Evolutionary conservation across 306 rosid genomes (phyloP), one percentile per base, ranked within the genome.

Genomic region (Begonia fuchsioides): DNA sequence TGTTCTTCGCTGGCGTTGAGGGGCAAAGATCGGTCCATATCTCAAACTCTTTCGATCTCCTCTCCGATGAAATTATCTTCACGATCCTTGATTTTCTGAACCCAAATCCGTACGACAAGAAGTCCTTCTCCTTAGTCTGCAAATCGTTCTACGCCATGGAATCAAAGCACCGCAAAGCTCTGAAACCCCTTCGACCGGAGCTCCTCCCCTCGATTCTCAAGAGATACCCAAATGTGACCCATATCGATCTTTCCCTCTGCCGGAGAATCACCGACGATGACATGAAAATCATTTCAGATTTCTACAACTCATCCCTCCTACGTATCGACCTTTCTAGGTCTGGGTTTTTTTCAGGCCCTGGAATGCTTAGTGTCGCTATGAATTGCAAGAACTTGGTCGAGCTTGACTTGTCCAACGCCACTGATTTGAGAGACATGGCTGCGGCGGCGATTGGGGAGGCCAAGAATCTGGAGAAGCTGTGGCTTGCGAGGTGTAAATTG

Each of bases 251-350:
- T 60, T 66, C 95, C 2, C 81, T 82, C 7, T 82, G 92, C 47
- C 79, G 92, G 38, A 73, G 85, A 40, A 68, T 90, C 57, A 19
- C 62, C 0, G 93, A 90, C 49, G 2, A 11, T 0, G 51, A 76
- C 6, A 78, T 90, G 12, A 11, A 49, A 19, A 10, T 50, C 0
- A 12, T 85, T 14, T 66, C 95, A 0, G 55, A 53, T 35, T 68
- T 79, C 1, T 82, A 72, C 71, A 41, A 35, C 5, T 17, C 54
- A 12, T 62, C 57, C 15, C 92, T 90, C 39, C 68, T 14, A 1
- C 56, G 87, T 26, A 19, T 85, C n/a, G 81, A 85, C 54, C 86
- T 90, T 14, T 90, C 98, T 41, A 47, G 69, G 53, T 90, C 98
- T 15, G 63, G 55, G 46, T 69, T 62, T 55, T 90, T 90, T 65